phyloP scores from a whole-genome alignment of 192 early-diverging fungal species.

The Podila minutissima region DNA sequence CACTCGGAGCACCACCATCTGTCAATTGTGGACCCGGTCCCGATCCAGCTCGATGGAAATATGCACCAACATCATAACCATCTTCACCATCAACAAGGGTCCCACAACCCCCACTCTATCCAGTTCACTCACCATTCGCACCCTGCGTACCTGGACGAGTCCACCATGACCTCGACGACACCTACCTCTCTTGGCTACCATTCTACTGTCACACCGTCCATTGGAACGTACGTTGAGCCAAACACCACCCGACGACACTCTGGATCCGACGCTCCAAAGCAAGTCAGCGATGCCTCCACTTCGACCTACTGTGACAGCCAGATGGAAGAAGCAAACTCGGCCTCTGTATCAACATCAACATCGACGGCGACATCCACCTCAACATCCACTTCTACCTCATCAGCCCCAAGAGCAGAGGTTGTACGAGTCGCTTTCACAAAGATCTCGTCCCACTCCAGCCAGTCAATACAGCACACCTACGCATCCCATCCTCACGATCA shows the following conservation, averaged over 20 bases:
- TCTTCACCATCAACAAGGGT: background rate
- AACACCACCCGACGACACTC: background rate
- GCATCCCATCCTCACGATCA: background rate
- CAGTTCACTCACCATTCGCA: background rate
- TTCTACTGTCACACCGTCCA: background rate
- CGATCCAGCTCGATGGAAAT: constrained; percentile 1
- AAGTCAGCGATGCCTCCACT: constrained; percentile 1
- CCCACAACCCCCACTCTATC: background rate
- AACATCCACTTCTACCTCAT: constrained; percentile 1
- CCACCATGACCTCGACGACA: constrained; percentile 3
- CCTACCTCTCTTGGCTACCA: background rate
- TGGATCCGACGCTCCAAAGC: background rate
- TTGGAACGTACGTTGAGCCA: background rate
- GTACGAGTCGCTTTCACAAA: constrained; percentile 14
- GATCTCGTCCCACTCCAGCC: background rate
- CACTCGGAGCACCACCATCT: constrained; percentile 3
- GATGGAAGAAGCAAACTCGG: background rate
- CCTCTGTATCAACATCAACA: constrained; percentile 26
- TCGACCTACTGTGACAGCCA: background rate
- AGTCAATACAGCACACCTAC: background rate
- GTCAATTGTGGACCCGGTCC: background rate
- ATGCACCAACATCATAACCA: background rate
- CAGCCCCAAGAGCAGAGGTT: constrained; percentile 3
- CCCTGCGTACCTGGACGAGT: background rate
- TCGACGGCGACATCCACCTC: constrained; percentile 1